phyloP scores from a whole-genome alignment of 805 yeast species.

The Candida berthetii region DNA sequence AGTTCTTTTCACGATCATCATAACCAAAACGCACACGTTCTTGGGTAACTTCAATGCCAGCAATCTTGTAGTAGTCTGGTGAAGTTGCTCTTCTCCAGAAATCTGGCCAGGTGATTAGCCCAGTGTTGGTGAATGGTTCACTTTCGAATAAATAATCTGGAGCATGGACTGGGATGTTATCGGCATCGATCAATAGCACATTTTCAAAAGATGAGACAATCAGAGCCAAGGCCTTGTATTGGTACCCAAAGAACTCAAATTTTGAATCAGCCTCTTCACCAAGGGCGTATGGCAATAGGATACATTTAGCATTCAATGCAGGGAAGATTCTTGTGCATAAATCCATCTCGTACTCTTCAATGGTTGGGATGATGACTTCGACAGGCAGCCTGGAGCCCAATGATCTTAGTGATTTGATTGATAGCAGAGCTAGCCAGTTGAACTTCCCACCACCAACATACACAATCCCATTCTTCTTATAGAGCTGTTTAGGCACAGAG shows the following conservation, averaged over 20 bases:
- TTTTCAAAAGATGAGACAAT: constrained; percentile 70
- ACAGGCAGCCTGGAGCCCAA: constrained; percentile 53
- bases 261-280: constrained; percentile 46
- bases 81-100: constrained; percentile 83
- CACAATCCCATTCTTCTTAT: constrained; percentile 54
- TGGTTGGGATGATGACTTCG: constrained; percentile 63
- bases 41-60: constrained; percentile 42
- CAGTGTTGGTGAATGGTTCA: constrained; percentile 46
- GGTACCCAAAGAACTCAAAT: constrained; percentile 55
- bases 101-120: constrained; percentile 74
- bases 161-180: constrained; percentile 60
- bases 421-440: constrained; percentile 47
- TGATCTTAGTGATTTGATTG: constrained; percentile 41
- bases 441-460: constrained; percentile 59
- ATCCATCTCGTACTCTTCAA: constrained; percentile 62
- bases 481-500: constrained; percentile 35
- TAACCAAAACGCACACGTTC: constrained; percentile 33
- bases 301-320: constrained; percentile 55
- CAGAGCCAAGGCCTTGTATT: constrained; percentile 61
- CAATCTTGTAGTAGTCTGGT: constrained; percentile 66
- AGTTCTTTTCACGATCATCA: constrained; percentile 28
- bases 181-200: constrained; percentile 68
- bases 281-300: constrained; percentile 52
- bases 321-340: constrained; percentile 61
- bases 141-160: constrained; percentile 55